Conservation (phyloP, 768 basidiomycete genomes). For the Fomitopsis serialis region DNA sequence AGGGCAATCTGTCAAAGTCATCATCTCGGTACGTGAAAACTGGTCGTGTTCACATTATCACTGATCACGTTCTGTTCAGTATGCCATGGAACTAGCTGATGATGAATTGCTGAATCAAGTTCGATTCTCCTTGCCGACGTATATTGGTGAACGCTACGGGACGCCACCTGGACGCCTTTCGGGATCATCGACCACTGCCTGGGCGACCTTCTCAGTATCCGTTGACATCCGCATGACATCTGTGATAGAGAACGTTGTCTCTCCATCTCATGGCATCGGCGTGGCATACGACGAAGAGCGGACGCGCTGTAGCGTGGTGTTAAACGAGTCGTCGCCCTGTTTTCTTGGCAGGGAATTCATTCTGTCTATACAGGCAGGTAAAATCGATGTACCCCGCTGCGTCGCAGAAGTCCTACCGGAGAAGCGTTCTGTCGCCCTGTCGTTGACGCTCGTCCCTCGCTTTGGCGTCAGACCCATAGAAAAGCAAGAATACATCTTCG, state of each 20-base stretch:
- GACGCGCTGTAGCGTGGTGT: conserved; percentile 30
- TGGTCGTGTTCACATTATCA: not conserved
- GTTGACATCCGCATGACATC: conserved; percentile 47
- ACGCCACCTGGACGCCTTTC: conserved; percentile 34
- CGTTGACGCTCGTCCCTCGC: conserved; percentile 50
- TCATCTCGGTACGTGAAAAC: conserved; percentile 31
- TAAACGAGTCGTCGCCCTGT: conserved; percentile 16
- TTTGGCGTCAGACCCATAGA: conserved; percentile 36
- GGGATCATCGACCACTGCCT: conserved; percentile 17
- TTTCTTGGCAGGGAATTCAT: conserved; percentile 39
- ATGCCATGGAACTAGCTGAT: conserved; percentile 47
- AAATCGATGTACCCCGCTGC: conserved; percentile 49
- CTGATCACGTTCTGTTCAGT: conserved; percentile 25
- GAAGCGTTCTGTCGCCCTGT: conserved; percentile 39
- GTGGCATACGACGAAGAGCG: conserved; percentile 5
- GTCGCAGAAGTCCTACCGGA: conserved; percentile 40
- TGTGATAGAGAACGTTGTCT: conserved; percentile 31
- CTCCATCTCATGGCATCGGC: conserved; percentile 41
- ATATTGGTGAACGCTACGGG: conserved; percentile 50
- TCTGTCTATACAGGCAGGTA: conserved; percentile 41
- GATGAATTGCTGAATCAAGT: conserved; percentile 44
- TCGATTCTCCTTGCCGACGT: conserved; percentile 49
- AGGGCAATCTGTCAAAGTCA: conserved; percentile 31
- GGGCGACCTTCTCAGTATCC: conserved; percentile 36
- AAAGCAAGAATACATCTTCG: conserved; percentile 53